Base-by-base conservation (phyloP, 768 basidiomycete genomes). In the Termitomyces sp. region DNA sequence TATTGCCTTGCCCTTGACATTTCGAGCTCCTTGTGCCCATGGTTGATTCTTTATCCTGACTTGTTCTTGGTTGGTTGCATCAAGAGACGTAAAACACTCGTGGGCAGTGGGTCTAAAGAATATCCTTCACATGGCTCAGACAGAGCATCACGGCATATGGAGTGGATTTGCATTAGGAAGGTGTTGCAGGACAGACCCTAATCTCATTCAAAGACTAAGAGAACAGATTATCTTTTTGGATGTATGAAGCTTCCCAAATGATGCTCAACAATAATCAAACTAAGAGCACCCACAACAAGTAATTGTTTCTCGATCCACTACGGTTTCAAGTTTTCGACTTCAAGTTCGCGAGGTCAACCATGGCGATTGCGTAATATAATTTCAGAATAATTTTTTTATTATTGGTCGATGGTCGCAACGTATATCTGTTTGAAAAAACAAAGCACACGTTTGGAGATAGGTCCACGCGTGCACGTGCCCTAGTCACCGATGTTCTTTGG, bases 121-220 rank as follows among this genome's bases (percentile, higher is more conserved):
- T 3, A 56, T 70, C 10, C 58, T 76, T 8, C 46, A 65, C 7
- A 59, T 64, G 42, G 66, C 56, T n/a, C 46, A 54, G n/a, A 35
- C 36, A 47, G 13, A 56, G 33, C 13, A 58, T 62, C 16, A 56
- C 58, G 4, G 62, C 67, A 6, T 84, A 26, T 66, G 85, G 82
- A 70, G 63, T 18, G 82, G 83, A 2, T 62, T 88, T 4, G 66
- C 88, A 9, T 75, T 83, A 0, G 89, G 89, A 1, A 88, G 90
- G 0, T 90, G 90, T 64, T 90, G 90, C 66, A 80, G 82, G 61
- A 77, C 82, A 6, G 76, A 77, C 1, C 84, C 82, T 3, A 71
- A 71, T 13, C 79, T 88, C 50, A 84, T 89, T 62, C 49, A 30
- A 36, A 52, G 42, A 33, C 56, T 61, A 26, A 56, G 30, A n/a